A percentile compares a stretch with the other conserved stretches of the same genome.
phyloP scores from a whole-genome alignment of 306 rosid genomes.

The Ochetophila trinervis region DNA sequence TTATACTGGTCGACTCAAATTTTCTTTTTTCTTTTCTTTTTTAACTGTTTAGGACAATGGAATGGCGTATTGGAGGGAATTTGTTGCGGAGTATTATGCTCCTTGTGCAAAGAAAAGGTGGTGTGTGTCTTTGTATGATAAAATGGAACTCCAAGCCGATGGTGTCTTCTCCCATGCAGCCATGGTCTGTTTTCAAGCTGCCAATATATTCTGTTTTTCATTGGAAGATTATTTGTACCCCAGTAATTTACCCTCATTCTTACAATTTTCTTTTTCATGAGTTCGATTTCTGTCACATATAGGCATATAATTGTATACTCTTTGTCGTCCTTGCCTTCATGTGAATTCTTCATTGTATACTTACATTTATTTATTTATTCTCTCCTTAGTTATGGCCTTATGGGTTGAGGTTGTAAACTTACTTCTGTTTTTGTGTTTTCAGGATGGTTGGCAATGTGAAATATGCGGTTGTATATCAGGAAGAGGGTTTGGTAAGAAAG shows the following conservation, averaged over 20 bases:
- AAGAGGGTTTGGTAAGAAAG: constrained; percentile 35
- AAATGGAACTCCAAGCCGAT: constrained; percentile 27
- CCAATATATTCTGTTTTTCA: constrained; percentile 4
- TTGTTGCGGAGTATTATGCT: constrained; percentile 43
- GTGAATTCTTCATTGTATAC: background rate
- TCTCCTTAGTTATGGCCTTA: background rate
- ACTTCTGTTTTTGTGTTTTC: constrained; percentile 3
- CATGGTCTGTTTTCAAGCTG: constrained; percentile 28
- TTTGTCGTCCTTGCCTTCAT: background rate
- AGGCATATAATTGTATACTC: background rate
- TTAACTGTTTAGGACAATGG: constrained; percentile 34
- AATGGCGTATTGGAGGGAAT: constrained; percentile 39
- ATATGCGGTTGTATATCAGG: constrained; percentile 33
- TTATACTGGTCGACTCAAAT: background rate
- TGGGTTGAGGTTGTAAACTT: background rate
- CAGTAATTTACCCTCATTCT: background rate
- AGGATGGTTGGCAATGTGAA: constrained; percentile 44
- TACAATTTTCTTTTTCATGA: background rate
- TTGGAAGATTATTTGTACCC: background rate
- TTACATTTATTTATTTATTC: background rate
- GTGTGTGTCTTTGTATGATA: constrained; percentile 40
- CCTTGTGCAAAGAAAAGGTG: constrained; percentile 43
- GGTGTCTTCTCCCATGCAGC: constrained; percentile 28
- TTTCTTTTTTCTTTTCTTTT: too few relatives aligned
- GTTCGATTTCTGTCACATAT: background rate